Evolutionary conservation across 1,284 basidiomycete species (phyloP).

Genomic region (Mycena citricolor): DNA sequence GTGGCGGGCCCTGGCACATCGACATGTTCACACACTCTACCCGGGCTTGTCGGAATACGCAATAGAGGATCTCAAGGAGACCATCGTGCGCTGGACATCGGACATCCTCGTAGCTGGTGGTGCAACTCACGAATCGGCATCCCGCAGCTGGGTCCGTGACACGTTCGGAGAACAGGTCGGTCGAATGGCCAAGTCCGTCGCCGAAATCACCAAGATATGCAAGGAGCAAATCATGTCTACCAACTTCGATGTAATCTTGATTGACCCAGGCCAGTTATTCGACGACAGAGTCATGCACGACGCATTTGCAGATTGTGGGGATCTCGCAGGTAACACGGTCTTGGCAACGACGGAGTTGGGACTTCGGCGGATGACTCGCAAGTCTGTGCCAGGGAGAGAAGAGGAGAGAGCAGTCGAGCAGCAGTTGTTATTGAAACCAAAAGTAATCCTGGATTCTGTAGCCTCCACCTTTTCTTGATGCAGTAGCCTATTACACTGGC

Average conservation of each 20-base stretch:
- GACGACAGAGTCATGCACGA: slow-evolving; percentile 59
- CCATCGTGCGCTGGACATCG: slow-evolving; percentile 67
- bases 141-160: slow-evolving; percentile 44
- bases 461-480: slow-evolving; percentile 28
- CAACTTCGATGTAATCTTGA: slow-evolving; percentile 63
- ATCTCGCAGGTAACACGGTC: slow-evolving; percentile 48
- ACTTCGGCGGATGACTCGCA: slow-evolving; percentile 57
- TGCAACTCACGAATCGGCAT: slow-evolving; percentile 40
- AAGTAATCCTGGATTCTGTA: slow-evolving; percentile 71
- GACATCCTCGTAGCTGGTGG: slow-evolving; percentile 66
- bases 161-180: slow-evolving; percentile 59
- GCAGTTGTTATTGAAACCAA: slow-evolving; percentile 61
- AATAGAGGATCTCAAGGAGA: slow-evolving; percentile 63
- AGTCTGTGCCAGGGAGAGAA: slow-evolving; percentile 25
- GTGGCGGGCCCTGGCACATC: slow-evolving; percentile 70
- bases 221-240: slow-evolving; percentile 72
- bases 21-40: slow-evolving; percentile 64
- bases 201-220: slow-evolving; percentile 57
- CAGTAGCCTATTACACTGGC: no score
- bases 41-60: slow-evolving; percentile 65
- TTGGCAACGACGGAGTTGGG: slow-evolving; percentile 72
- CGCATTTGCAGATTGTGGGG: slow-evolving; percentile 62
- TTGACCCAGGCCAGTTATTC: slow-evolving; percentile 51
- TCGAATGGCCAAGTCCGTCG: slow-evolving; percentile 61
- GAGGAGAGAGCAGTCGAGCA: slow-evolving; percentile 52